Conservation (phyloP, 345 rosid genomes). For the Lumnitzera littorea region DNA sequence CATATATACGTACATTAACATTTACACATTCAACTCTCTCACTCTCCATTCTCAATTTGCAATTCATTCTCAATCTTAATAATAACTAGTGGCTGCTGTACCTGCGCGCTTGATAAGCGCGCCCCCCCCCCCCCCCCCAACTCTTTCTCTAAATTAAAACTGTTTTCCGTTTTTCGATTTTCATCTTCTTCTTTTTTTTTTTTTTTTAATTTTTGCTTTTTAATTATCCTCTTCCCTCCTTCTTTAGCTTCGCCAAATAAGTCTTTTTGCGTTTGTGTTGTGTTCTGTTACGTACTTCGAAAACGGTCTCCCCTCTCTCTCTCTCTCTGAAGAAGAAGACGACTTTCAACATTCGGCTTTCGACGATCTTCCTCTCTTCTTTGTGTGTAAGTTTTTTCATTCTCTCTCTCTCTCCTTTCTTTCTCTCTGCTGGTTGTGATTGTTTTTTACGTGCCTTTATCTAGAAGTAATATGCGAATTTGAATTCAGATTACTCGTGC, state of each 20-base stretch:
- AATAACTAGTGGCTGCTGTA: too few relatives aligned
- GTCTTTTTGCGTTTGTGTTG: too few relatives aligned
- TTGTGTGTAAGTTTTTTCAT: neutral
- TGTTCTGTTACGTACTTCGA: too few relatives aligned
- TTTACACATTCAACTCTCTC: too few relatives aligned
- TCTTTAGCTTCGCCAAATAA: neutral
- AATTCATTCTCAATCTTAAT: too few relatives aligned
- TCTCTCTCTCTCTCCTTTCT: neutral
- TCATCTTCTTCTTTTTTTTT: too few relatives aligned
- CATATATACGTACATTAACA: too few relatives aligned
- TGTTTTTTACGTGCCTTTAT: constrained; percentile 20
- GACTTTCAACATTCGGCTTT: constrained; percentile 3
- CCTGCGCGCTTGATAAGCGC: neutral
- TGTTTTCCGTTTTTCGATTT: too few relatives aligned
- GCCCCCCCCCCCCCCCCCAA: constrained; percentile 1
- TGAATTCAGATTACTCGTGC: neutral
- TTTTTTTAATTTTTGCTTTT: too few relatives aligned
- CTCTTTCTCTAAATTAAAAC: neutral
- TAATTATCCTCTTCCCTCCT: neutral
- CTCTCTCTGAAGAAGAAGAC: neutral
- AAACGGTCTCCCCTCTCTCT: neutral
- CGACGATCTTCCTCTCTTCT: constrained; percentile 11
- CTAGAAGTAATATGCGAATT: constrained; percentile 32
- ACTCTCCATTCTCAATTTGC: too few relatives aligned
- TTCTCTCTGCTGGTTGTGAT: neutral